These are phyloP conservation scores for Prunus mira DNA, from an alignment of 306 rosid species.

Conservation along the genomic window DNA sequence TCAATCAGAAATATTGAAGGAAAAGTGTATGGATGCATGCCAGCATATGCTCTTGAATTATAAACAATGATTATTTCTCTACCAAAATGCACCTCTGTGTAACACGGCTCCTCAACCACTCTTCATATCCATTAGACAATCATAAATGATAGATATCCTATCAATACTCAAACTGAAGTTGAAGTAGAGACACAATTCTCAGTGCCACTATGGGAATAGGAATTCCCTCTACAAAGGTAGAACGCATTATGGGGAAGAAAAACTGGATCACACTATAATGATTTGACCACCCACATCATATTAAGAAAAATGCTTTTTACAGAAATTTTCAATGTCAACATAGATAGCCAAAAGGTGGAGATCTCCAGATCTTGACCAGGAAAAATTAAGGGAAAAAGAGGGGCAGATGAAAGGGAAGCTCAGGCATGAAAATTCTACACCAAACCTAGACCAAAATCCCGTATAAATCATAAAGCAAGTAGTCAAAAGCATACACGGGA, in stretches of 20 bases:
- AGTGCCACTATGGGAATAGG: not conserved
- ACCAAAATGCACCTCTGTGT: not conserved
- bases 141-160: no score
- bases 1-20: not conserved
- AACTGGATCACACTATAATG: not conserved
- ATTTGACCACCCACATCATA: not conserved
- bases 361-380: not conserved
- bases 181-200: not conserved
- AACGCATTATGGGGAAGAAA: not conserved
- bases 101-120: not conserved
- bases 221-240: not conserved
- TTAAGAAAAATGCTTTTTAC: not conserved
- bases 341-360: not conserved
- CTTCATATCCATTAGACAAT: not conserved
- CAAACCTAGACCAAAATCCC: not conserved
- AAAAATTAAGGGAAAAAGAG: not conserved
- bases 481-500: not conserved
- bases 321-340: not conserved
- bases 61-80: not conserved
- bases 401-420: not conserved
- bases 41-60: not conserved
- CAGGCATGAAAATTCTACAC: not conserved
- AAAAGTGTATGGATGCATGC: not conserved
- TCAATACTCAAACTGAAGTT: not conserved
- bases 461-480: not conserved